Conservation (phyloP, 1,284 basidiomycete species). For the Cutaneotrichosporon cutaneum region DNA sequence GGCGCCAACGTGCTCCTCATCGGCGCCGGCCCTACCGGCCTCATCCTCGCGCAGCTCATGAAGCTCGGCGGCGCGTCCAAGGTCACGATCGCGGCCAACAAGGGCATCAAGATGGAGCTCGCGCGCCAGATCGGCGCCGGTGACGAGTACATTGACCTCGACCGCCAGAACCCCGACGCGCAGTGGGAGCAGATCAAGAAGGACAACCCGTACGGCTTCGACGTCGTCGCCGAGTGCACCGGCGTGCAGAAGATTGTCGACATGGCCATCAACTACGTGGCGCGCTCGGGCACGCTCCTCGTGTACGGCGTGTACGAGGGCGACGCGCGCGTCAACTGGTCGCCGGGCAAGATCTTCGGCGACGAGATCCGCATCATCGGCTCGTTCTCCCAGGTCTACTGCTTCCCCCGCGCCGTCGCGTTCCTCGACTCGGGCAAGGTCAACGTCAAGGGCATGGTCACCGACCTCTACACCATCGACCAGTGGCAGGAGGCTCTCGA, state of each 20-base stretch:
- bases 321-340: constrained; percentile 74
- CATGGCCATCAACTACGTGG: constrained; percentile 77
- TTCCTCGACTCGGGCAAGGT: constrained; percentile 82
- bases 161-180: constrained; percentile 67
- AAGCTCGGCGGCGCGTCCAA: constrained; percentile 75
- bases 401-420: constrained; percentile 83
- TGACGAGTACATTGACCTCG: constrained; percentile 79
- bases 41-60: constrained; percentile 79
- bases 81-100: constrained; percentile 76
- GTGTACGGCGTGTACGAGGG: constrained; percentile 65
- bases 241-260: constrained; percentile 77
- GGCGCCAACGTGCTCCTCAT: constrained; percentile 75
- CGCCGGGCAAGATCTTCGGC: constrained; percentile 77
- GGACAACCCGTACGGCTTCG: constrained; percentile 79
- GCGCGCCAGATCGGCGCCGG: constrained; percentile 71
- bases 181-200: constrained; percentile 76
- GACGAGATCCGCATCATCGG: constrained; percentile 84
- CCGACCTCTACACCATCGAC: constrained; percentile 70
- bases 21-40: constrained; percentile 64
- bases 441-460: constrained; percentile 76
- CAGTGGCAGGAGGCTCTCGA: constrained; percentile 78
- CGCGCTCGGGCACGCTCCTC: constrained; percentile 57
- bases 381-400: constrained; percentile 78
- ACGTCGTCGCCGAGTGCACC: constrained; percentile 84
- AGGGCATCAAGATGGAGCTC: constrained; percentile 79